Evolutionary conservation across 768 basidiomycete species (phyloP), one percentile per base, ranked within the genome.

Genomic region (Suillus placidus): DNA sequence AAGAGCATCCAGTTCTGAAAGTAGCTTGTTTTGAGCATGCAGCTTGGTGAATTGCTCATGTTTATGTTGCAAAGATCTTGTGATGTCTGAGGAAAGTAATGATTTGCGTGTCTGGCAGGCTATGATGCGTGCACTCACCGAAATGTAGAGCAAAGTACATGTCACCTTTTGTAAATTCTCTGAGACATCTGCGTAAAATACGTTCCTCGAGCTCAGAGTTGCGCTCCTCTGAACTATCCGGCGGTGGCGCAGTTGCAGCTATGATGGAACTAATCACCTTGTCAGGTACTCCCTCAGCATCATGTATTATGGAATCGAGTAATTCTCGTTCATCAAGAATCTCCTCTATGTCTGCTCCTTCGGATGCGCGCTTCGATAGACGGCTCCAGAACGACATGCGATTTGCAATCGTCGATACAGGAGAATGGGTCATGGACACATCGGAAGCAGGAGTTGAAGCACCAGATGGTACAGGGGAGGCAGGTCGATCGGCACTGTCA

Each of bases 61-160:
- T 72, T 94, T 94, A 70, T 89, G 88, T 73, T 93, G 91, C 37
- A 94, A 73, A 13, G 93, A 91, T 58, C 90, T 85, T n/a, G 93
- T 94, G 35, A 94, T 84, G 71, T 94, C 94, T 94, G 68, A 18
- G 13, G 49, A 47, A 32, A 14, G 52, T 65, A 34, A 51, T 62
- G 40, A 67, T 35, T 60, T 60, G 30, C 30, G 13, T 40, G 54
- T n/a, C 35, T 55, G 9, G 34, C 20, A 37, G n/a, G 47, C 52
- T 60, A 47, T 61, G 34, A 40, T 60, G 18, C 18, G 20, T 60
- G 58, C 26, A 71, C 81, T 65, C 76, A 91, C 95, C 95, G 69
- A 94, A 95, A 65, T 84, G 88, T 75, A 94, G 91, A 0, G 93
- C 84, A 73, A 94, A 97, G 76, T 91, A 95, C 93, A 97, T 97